These are phyloP conservation scores for Trametes polyzona DNA, from an alignment of 1,284 basidiomycete species.

Conservation along the genomic window DNA sequence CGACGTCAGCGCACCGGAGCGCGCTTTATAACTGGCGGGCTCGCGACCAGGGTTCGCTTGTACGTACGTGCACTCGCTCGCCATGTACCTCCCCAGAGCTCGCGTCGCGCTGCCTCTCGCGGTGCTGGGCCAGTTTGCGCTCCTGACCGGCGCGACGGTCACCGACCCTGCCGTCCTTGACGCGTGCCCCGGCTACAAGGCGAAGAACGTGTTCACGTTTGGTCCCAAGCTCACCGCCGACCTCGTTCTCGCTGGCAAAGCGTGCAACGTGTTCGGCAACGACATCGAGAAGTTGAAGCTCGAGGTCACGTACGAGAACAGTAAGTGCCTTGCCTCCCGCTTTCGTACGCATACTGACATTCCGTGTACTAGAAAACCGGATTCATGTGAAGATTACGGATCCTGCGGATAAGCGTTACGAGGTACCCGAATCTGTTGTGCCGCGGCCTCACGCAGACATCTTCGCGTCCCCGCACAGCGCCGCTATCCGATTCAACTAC, in stretches of 20 bases:
- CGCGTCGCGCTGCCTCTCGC: conserved; percentile 16
- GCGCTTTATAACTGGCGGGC: background rate
- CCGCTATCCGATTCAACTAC: conserved; percentile 68
- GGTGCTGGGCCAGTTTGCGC: conserved; percentile 12
- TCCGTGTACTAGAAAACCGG: conserved; percentile 50
- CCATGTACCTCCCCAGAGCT: conserved; percentile 10
- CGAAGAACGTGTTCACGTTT: conserved; percentile 41
- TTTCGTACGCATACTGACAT: background rate
- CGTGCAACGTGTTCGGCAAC: conserved; percentile 67
- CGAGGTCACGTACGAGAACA: conserved; percentile 60
- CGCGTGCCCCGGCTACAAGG: conserved; percentile 58
- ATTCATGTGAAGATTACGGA: conserved; percentile 80
- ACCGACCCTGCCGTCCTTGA: conserved; percentile 46
- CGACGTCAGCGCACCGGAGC: conserved; percentile 7
- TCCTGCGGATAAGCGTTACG: conserved; percentile 57
- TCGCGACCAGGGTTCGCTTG: background rate
- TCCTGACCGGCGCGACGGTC: conserved; percentile 13
- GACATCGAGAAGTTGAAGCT: conserved; percentile 58
- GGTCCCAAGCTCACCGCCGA: conserved; percentile 52
- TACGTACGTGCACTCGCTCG: background rate
- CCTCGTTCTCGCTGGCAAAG: conserved; percentile 53
- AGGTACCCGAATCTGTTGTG: conserved; percentile 69
- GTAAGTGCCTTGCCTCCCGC: conserved; percentile 36
- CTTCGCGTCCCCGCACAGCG: conserved; percentile 34
- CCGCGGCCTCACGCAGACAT: conserved; percentile 52